Evolutionary conservation across 257 asterid species (phyloP).

Genomic region (Solanum appendiculatum): DNA sequence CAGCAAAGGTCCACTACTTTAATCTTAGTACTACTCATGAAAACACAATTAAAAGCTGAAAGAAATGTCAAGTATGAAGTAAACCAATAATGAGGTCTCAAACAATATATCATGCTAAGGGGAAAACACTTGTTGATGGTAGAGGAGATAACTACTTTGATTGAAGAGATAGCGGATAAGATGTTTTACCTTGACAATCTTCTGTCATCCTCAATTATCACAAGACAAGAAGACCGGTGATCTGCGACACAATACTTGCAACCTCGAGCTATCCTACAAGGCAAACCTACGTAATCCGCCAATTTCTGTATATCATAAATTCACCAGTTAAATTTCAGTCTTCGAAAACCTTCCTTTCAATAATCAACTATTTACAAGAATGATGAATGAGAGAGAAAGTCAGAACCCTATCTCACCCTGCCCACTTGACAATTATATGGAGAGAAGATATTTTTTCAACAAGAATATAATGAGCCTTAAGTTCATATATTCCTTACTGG

Average conservation of each 20-base stretch:
- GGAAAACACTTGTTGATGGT: not conserved
- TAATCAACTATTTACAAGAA: not conserved
- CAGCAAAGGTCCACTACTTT: not conserved
- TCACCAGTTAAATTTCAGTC: not conserved
- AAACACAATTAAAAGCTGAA: not conserved
- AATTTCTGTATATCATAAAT: conserved; percentile 52
- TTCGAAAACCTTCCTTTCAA: not conserved
- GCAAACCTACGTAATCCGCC: conserved; percentile 95
- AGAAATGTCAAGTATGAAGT: not conserved
- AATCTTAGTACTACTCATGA: not conserved
- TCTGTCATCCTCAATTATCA: conserved; percentile 63
- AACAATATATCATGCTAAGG: not conserved
- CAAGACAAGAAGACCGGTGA: conserved; percentile 84
- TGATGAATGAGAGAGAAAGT: not conserved
- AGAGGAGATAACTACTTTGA: not conserved
- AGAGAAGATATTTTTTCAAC: not conserved
- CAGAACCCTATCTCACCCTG: not conserved
- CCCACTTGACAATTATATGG: not conserved
- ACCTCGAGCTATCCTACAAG: conserved; percentile 95
- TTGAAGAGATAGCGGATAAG: not conserved
- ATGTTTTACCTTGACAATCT: conserved; percentile 43
- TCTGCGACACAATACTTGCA: conserved; percentile 88
- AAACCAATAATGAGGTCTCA: not conserved
- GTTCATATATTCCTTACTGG: not conserved
- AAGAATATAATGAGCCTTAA: not conserved